Evolutionary conservation across 257 asterid species (phyloP).

Genomic region (Perilla frutescens): DNA sequence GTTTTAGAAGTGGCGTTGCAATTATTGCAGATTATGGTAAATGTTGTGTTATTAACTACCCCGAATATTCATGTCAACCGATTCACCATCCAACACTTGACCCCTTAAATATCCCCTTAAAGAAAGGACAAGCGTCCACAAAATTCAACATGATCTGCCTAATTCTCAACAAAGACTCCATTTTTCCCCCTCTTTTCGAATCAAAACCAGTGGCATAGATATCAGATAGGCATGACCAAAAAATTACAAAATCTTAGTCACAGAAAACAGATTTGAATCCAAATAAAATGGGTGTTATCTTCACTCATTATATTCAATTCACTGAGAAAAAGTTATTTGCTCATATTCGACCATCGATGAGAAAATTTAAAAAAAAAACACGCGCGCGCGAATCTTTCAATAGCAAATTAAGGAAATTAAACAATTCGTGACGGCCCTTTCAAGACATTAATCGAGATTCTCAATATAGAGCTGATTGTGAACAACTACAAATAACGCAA

Average conservation of each 20-base stretch:
- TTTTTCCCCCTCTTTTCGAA: not conserved
- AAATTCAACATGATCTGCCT: not conserved
- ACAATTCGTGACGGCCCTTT: not conserved
- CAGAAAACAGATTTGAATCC: not conserved
- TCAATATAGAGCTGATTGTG: not conserved
- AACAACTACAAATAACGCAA: not conserved
- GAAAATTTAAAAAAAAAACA: not conserved
- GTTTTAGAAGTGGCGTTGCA: no score
- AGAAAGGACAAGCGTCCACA: not conserved
- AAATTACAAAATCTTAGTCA: constrained; percentile 10
- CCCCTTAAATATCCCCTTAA: no score
- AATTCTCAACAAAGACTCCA: not conserved
- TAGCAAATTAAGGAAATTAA: not conserved
- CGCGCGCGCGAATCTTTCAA: not conserved
- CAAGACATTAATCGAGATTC: not conserved
- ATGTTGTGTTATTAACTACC: no score
- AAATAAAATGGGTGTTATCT: not conserved
- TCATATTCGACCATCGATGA: no score
- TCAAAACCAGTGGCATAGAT: not conserved
- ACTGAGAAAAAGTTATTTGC: not conserved
- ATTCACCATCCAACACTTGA: no score
- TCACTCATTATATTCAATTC: not conserved
- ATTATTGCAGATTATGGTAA: no score
- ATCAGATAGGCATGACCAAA: not conserved
- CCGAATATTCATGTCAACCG: no score